Evolutionary conservation across 306 rosid species (phyloP), one percentile per base, ranked within the genome.

Genomic region (Quercus parvula): DNA sequence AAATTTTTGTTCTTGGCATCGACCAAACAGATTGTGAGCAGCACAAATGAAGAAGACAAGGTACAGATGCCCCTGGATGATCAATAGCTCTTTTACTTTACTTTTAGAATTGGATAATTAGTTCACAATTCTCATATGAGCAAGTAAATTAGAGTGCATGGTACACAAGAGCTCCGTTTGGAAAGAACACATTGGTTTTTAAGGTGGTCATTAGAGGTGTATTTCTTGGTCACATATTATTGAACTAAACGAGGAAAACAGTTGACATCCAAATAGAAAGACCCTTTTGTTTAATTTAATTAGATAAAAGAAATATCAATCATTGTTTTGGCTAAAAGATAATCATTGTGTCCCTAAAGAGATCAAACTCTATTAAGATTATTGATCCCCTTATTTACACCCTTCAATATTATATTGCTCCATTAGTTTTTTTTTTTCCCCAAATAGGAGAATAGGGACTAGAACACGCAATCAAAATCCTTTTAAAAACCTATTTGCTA

Each of bases 21-120:
- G 75, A 73, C 88, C 22, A 91, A 92, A 87, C 97, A 92, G 82
- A 92, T 92, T 28, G 94, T 94, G 84, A 94, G 99, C 89, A 86
- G 97, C 78, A 63, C 94, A 79, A 54, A 89, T 51, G 97, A 92
- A 70, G 92, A 94, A 75, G 90, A 94, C 81, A 92, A 92, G 95
- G 99, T 88, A 57, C 85, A 24, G 76, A 80, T 79, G 51, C 56
- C 13, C 52, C 83, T 75, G 67, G 63, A 15, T 46, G 55, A 75
- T 61, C 54, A 64, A 66, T 66, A 24, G 8, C 80, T 61, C 54
- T 41, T 51, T 73, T 22, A 28, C 13, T 58, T 22, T 58, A 58
- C 64, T 58, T 58, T 7, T 25, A 62, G 35, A 13, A 62, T 30
- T 25, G 38, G 20, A 62, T 6, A 62, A 59, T 27, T 25, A 14